Conservation (phyloP, 306 rosid genomes). For the Sophora flavescens region DNA sequence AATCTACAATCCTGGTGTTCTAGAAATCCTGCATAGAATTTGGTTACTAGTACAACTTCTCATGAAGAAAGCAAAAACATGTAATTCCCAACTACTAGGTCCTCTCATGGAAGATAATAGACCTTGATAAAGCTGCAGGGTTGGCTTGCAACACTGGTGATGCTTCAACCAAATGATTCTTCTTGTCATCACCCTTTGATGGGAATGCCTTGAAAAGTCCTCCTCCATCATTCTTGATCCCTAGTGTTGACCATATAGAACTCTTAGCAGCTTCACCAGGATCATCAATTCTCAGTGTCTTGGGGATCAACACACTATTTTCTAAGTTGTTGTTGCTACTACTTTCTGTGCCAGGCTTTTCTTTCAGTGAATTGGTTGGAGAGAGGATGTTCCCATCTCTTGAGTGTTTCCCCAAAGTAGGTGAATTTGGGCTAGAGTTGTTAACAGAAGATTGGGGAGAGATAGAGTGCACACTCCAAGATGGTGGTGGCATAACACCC, state of each 20-base stretch:
- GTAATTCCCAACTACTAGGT: conserved; percentile 53
- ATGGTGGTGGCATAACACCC: conserved; percentile 64
- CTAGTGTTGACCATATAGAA: conserved; percentile 70
- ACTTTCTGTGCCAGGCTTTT: conserved; percentile 45
- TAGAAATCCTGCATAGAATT: conserved; percentile 38
- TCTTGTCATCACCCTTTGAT: conserved; percentile 59
- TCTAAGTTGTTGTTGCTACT: conserved; percentile 26
- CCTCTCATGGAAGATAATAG: conserved; percentile 73
- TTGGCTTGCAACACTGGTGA: conserved; percentile 73
- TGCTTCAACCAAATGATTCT: conserved; percentile 51
- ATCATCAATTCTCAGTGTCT: conserved; percentile 74
- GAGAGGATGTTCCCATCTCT: conserved; percentile 61
- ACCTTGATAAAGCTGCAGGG: conserved; percentile 86
- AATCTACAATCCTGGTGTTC: conserved; percentile 42
- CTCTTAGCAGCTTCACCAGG: conserved; percentile 73
- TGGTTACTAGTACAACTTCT: conserved; percentile 41
- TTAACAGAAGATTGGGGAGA: conserved; percentile 52
- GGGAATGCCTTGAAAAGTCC: conserved; percentile 62
- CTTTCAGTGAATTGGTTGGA: conserved; percentile 47
- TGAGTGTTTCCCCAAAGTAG: conserved; percentile 71
- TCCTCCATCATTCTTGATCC: conserved; percentile 72
- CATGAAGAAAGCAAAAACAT: conserved; percentile 21
- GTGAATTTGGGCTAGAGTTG: conserved; percentile 50
- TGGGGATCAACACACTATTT: conserved; percentile 63
- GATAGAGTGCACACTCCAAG: conserved; percentile 60